Percentiles rank a stretch among this genome's conserved stretches.
Evolutionary conservation across 2,329 filamentous ascomycete species (phyloP).

Genomic region (Fusarium coffeatum): DNA sequence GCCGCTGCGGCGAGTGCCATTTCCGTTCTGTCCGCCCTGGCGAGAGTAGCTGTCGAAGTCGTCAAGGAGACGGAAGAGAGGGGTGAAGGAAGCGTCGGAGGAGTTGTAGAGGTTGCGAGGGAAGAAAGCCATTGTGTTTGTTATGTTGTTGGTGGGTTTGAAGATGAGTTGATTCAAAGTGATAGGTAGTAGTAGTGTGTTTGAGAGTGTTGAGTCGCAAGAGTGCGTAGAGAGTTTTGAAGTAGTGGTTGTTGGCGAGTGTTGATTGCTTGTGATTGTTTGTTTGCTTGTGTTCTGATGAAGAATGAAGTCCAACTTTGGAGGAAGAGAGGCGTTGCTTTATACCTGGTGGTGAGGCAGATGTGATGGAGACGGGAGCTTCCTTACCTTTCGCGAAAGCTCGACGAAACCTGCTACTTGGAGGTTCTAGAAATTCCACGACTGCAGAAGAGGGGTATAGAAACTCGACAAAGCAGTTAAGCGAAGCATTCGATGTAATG

Average conservation of each 20-base stretch:
- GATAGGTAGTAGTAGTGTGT: slow-evolving; percentile 27
- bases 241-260: slow-evolving; percentile 7
- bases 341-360: slow-evolving; percentile 45
- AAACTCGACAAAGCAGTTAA: slow-evolving; percentile 21
- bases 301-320: slow-evolving; percentile 27
- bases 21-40: slow-evolving; percentile 42
- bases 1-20: slow-evolving; percentile 41
- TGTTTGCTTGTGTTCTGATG: slow-evolving; percentile 47
- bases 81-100: slow-evolving; percentile 64
- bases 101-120: slow-evolving; percentile 63
- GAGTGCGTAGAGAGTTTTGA: slow-evolving; percentile 37
- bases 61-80: slow-evolving; percentile 73
- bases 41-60: slow-evolving; percentile 70
- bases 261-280: slow-evolving; percentile 35
- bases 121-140: slow-evolving; percentile 70
- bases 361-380: slow-evolving; percentile 18
- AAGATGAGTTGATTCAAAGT: slow-evolving; percentile 44
- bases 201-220: slow-evolving; percentile 41
- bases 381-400: slow-evolving; percentile 36
- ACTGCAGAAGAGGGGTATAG: slow-evolving; percentile 17
- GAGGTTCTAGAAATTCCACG: slow-evolving; percentile 44
- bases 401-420: slow-evolving; percentile 31
- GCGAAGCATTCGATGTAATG: slow-evolving; percentile 6
- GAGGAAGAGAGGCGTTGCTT: slow-evolving; percentile 40
- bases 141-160: slow-evolving; percentile 41